Conservation (phyloP, 2,329 filamentous ascomycete species). For the Cladosporium oxysporum region DNA sequence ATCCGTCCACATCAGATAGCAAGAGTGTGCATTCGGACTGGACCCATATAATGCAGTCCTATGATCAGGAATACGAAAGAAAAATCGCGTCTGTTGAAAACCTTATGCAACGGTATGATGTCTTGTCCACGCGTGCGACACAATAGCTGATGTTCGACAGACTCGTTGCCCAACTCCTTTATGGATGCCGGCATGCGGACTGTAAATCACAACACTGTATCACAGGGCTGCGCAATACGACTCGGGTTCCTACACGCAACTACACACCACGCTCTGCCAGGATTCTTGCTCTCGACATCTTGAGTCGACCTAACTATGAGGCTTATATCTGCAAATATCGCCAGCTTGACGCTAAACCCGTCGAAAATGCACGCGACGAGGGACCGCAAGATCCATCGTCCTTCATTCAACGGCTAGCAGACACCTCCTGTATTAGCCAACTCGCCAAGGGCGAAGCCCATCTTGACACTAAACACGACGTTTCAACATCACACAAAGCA, state of each 20-base stretch:
- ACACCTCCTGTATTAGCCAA: slow-evolving; percentile 24
- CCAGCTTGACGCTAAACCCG: not conserved
- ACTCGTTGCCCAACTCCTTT: slow-evolving; percentile 68
- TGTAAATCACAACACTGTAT: slow-evolving; percentile 77
- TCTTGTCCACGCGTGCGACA: not conserved
- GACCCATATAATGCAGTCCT: not conserved
- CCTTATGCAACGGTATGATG: not conserved
- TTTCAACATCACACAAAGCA: not conserved
- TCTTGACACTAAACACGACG: not conserved
- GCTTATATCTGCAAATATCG: slow-evolving; percentile 59
- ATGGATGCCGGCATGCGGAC: slow-evolving; percentile 68
- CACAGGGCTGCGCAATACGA: slow-evolving; percentile 68
- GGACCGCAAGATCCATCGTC: slow-evolving; percentile 58
- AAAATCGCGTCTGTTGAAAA: not conserved
- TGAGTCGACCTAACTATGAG: slow-evolving; percentile 73
- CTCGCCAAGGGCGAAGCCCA: not conserved
- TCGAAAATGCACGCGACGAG: not conserved
- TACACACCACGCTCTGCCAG: slow-evolving; percentile 80
- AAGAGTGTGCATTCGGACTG: not conserved
- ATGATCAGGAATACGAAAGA: not conserved
- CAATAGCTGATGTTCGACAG: not conserved
- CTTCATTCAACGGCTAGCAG: slow-evolving; percentile 58
- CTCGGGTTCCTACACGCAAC: slow-evolving; percentile 67
- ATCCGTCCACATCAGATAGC: not conserved
- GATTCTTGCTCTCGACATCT: slow-evolving; percentile 74